Percentiles rank a stretch among this genome's conserved stretches.
phyloP scores from a whole-genome alignment of 306 rosid species.

The Lathyrus sativus region DNA sequence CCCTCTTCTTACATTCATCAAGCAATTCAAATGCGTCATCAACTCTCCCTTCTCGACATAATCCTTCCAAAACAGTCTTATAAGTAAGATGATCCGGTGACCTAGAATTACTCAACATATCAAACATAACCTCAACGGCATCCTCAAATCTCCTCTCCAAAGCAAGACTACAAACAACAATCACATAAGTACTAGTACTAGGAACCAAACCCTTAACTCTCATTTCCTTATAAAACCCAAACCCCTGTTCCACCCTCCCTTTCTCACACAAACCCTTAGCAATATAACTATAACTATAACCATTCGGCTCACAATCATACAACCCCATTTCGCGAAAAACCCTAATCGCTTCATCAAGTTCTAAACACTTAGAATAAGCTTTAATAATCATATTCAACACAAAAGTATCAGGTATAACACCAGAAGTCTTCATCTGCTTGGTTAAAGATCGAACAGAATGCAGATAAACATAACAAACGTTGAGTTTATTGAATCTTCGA shows the following conservation, averaged over 20 bases:
- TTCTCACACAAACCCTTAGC: slow-evolving; percentile 89
- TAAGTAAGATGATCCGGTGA: slow-evolving; percentile 83
- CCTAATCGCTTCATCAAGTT: slow-evolving; percentile 76
- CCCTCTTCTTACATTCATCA: slow-evolving; percentile 70
- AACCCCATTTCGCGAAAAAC: slow-evolving; percentile 83
- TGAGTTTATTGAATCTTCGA: slow-evolving; percentile 66
- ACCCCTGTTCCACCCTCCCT: slow-evolving; percentile 78
- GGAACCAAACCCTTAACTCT: slow-evolving; percentile 62
- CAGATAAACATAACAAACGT: slow-evolving; percentile 69
- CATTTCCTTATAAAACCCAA: slow-evolving; percentile 77
- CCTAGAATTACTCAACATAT: slow-evolving; percentile 70
- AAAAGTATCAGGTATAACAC: slow-evolving; percentile 80
- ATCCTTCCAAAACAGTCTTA: slow-evolving; percentile 72
- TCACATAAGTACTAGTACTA: slow-evolving; percentile 62
- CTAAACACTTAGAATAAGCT: slow-evolving; percentile 77
- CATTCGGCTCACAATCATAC: slow-evolving; percentile 83
- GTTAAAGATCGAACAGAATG: slow-evolving; percentile 68
- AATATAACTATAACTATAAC: slow-evolving; percentile 70
- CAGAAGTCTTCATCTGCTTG: slow-evolving; percentile 78
- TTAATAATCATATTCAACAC: slow-evolving; percentile 85
- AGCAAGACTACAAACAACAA: slow-evolving; percentile 68
- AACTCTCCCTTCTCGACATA: slow-evolving; percentile 70
- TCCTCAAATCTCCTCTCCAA: slow-evolving; percentile 69
- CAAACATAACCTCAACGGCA: slow-evolving; percentile 63
- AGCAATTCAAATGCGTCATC: slow-evolving; percentile 67